Evolutionary conservation across 1,139 yeast genomes (phyloP).

Genomic region (Geotrichum macrosporum): DNA sequence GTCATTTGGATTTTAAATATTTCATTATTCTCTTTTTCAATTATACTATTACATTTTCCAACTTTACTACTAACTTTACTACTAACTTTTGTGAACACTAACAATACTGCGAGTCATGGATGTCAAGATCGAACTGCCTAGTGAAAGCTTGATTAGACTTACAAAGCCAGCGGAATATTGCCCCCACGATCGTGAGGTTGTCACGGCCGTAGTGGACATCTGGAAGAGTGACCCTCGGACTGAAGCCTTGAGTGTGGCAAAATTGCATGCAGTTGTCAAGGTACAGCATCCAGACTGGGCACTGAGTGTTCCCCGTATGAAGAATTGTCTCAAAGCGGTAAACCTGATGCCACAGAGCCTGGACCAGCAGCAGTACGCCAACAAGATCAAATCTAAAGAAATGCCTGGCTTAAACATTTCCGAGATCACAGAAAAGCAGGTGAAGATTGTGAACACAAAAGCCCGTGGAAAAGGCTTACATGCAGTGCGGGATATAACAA

Average conservation of each 20-base stretch:
- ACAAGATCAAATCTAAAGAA: slow-evolving; percentile 46
- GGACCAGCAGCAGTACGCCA: slow-evolving; percentile 27
- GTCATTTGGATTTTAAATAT: no score
- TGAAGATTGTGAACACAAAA: slow-evolving; percentile 45
- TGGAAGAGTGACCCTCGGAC: slow-evolving; percentile 68
- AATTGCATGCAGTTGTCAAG: slow-evolving; percentile 48
- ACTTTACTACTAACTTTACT: not conserved
- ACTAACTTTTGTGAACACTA: not conserved
- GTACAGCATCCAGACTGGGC: slow-evolving; percentile 17
- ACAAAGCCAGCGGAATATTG: slow-evolving; percentile 18
- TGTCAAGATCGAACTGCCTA: slow-evolving; percentile 2
- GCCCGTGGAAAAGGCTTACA: slow-evolving; percentile 38
- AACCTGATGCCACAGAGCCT: slow-evolving; percentile 7
- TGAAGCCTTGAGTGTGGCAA: slow-evolving; percentile 54
- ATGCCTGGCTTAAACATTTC: slow-evolving; percentile 9
- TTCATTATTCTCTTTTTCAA: no score
- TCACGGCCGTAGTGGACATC: slow-evolving; percentile 54
- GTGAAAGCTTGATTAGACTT: not conserved
- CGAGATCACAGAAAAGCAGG: slow-evolving; percentile 28
- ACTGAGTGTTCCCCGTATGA: slow-evolving; percentile 12
- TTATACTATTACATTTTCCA: not conserved
- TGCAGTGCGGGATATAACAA: slow-evolving; percentile 40
- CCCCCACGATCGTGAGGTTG: slow-evolving; percentile 64
- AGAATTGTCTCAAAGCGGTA: slow-evolving; percentile 11
- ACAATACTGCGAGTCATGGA: not conserved